phyloP scores from a whole-genome alignment of 2,329 filamentous ascomycete species.

The Plectosphaerella sp. region DNA sequence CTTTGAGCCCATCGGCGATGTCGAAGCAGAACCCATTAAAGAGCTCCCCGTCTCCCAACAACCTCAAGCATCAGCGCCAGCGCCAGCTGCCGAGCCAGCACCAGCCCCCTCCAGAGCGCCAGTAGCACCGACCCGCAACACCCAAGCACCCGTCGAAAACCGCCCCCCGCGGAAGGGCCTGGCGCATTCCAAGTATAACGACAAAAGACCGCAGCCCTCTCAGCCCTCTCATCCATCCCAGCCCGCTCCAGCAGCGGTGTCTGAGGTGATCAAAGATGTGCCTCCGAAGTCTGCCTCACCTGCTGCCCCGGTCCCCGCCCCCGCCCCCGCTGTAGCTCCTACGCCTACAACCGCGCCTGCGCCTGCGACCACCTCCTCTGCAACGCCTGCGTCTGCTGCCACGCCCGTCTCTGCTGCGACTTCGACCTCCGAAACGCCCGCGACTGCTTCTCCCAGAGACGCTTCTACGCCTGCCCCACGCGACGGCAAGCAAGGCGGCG shows the following conservation, averaged over 20 bases:
- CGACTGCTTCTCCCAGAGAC: not conserved
- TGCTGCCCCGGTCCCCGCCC: too few species aligned
- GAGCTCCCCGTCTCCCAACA: constrained; percentile 22
- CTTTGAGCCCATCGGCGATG: constrained; percentile 42
- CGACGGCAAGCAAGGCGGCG: not conserved
- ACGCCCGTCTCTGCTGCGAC: not conserved
- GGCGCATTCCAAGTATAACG: constrained; percentile 1
- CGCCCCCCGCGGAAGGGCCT: constrained; percentile 12
- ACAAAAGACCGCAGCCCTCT: constrained; percentile 2
- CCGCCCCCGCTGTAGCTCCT: not conserved
- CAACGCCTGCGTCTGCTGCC: not conserved
- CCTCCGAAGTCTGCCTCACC: too few species aligned
- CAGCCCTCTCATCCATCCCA: not conserved
- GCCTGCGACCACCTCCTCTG: not conserved
- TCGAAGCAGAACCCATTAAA: constrained; percentile 23
- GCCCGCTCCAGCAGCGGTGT: not conserved
- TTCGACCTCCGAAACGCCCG: too few species aligned
- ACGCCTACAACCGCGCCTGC: not conserved
- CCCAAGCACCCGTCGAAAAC: not conserved
- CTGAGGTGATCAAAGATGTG: too few species aligned
- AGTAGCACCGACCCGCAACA: constrained; percentile 14
- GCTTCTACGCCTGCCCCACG: not conserved
- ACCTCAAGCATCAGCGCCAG: constrained; percentile 7
- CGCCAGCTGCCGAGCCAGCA: constrained; percentile 7
- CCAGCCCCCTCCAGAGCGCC: constrained; percentile 12